Percentiles rank a stretch among this genome's conserved stretches.
These are phyloP conservation scores for Zopfia rhizophila DNA, from an alignment of 2,329 filamentous ascomycete species.

Conservation along the genomic window DNA sequence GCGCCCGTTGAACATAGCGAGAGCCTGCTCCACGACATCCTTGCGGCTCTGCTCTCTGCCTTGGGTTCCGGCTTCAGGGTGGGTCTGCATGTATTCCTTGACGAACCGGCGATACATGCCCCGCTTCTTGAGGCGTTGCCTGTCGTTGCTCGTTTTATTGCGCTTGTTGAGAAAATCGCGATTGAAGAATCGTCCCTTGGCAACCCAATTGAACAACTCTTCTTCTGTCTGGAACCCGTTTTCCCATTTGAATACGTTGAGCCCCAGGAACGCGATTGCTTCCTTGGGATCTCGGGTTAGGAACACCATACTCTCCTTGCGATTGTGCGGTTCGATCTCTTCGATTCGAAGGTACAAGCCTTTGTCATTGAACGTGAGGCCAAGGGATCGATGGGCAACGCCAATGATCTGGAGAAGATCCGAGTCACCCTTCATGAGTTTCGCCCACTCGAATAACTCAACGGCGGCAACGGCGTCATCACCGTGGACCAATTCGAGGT, in stretches of 20 bases:
- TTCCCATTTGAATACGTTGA: constrained; percentile 64
- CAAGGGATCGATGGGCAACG: constrained; percentile 69
- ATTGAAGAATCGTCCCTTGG: constrained; percentile 68
- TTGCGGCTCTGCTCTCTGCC: constrained; percentile 47
- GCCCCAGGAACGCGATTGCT: constrained; percentile 71
- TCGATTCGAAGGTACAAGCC: constrained; percentile 73
- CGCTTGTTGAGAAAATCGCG: constrained; percentile 48
- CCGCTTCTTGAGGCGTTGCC: constrained; percentile 65
- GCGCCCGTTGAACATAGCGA: constrained; percentile 61
- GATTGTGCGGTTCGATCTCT: constrained; percentile 71
- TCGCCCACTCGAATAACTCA: constrained; percentile 66
- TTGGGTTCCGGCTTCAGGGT: constrained; percentile 51
- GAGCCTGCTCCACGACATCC: constrained; percentile 63
- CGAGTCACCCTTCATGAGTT: constrained; percentile 77
- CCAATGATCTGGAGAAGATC: constrained; percentile 76
- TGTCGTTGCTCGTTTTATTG: constrained; percentile 62
- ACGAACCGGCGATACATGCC: constrained; percentile 70
- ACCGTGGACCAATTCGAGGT: constrained; percentile 67
- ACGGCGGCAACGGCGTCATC: constrained; percentile 33
- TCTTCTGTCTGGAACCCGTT: constrained; percentile 65
- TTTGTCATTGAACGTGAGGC: constrained; percentile 71
- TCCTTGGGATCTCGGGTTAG: constrained; percentile 67
- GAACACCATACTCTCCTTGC: constrained; percentile 67
- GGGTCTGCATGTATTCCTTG: constrained; percentile 69
- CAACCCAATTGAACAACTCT: constrained; percentile 71